phyloP scores from a whole-genome alignment of 2,329 filamentous ascomycete genomes.

The Fusarium proliferatum region DNA sequence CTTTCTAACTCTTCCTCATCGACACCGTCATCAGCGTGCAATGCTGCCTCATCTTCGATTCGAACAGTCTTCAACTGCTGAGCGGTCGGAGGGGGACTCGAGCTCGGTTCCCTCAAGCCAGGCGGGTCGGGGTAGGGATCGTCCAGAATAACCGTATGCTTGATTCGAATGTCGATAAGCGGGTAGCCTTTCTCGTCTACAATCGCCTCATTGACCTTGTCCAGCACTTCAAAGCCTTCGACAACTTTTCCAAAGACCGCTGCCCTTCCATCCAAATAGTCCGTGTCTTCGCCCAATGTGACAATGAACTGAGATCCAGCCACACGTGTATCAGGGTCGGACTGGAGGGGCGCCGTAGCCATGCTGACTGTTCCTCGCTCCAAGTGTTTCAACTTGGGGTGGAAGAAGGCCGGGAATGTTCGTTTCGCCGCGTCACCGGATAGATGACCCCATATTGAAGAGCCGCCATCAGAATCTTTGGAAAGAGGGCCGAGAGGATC shows the following conservation, averaged over 20 bases:
- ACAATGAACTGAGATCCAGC: conserved; percentile 95
- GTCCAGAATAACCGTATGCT: conserved; percentile 91
- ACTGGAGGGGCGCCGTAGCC: conserved; percentile 84
- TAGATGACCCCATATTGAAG: conserved; percentile 89
- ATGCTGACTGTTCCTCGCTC: conserved; percentile 96
- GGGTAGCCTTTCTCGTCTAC: conserved; percentile 88
- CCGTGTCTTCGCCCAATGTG: conserved; percentile 87
- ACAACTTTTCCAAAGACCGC: conserved; percentile 95
- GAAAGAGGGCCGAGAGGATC: conserved; percentile 91
- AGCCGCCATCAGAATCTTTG: conserved; percentile 88
- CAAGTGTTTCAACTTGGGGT: conserved; percentile 86
- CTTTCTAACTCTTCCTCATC: conserved; percentile 86
- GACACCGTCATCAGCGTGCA: conserved; percentile 75
- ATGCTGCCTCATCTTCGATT: conserved; percentile 87
- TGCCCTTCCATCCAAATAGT: conserved; percentile 92
- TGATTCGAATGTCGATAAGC: conserved; percentile 92
- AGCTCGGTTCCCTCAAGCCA: conserved; percentile 79
- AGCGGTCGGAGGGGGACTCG: conserved; percentile 83
- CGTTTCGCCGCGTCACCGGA: conserved; percentile 74
- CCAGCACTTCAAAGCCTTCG: conserved; percentile 92
- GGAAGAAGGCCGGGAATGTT: conserved; percentile 85
- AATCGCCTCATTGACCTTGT: conserved; percentile 92
- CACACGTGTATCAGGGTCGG: conserved; percentile 82
- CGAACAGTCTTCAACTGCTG: conserved; percentile 91
- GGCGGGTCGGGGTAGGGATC: conserved; percentile 89